phyloP scores from a whole-genome alignment of 306 rosid species.

The Quillaja saponaria region DNA sequence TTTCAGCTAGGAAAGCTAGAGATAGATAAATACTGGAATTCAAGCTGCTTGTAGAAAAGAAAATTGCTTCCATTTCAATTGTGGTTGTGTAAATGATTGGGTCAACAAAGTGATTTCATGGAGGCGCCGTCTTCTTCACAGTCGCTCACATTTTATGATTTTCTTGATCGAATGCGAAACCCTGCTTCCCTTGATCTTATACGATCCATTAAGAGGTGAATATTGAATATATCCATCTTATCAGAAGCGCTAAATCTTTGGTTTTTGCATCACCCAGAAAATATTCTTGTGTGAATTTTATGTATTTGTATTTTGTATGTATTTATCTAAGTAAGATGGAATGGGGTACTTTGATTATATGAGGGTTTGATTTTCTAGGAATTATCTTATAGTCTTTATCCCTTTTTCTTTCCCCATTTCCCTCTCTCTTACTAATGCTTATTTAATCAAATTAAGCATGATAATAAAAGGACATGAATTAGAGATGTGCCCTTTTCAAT shows the following conservation, averaged over 20 bases:
- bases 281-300: not conserved
- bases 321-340: no score
- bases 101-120: constrained; percentile 17
- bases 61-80: not conserved
- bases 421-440: no score
- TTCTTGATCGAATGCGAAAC: constrained; percentile 78
- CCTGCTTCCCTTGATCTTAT: constrained; percentile 72
- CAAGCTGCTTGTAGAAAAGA: not conserved
- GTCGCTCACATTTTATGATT: constrained; percentile 54
- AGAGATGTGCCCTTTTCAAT: no score
- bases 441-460: no score
- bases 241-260: not conserved
- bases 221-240: not conserved
- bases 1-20: not conserved
- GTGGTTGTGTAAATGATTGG: not conserved
- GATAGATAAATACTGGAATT: not conserved
- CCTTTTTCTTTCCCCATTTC: no score
- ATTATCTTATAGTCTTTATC: no score
- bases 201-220: constrained; percentile 68
- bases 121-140: constrained; percentile 39
- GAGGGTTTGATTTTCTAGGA: no score
- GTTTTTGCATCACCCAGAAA: not conserved
- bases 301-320: not conserved
- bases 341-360: no score
- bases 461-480: no score